Base-by-base conservation (phyloP, 352 stramenopile species). In the Phytopythium cucurbitacearum region DNA sequence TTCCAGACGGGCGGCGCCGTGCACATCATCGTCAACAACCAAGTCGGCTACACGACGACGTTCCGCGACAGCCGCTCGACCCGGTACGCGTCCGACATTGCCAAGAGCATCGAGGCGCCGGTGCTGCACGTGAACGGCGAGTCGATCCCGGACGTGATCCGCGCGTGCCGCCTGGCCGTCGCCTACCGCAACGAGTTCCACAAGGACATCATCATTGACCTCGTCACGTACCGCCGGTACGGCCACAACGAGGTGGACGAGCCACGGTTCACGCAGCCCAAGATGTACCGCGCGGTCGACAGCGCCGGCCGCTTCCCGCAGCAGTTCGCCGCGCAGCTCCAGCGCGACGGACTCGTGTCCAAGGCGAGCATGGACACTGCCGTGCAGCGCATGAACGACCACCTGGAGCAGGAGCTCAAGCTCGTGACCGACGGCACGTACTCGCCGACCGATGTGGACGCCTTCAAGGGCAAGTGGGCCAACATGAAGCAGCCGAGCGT, bases 201-300 rank as follows among this genome's bases (percentile, higher is more conserved):
- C 37, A 91, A 92, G 53, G 88, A 96, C 47, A 79, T 94, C 36
- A 68, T 96, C 36, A 84, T 96, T 40, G 85, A 96, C 49, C 64
- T 96, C 42, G 69, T 91, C 48, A 82, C 71, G 13, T 96, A 85
- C 64, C 81, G 88, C 55, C 83, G 83, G 33, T 78, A 96, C 54
- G 88, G 87, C 48, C 87, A 96, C 79, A 96, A 96, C 57, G 88
- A 96, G 64, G 75, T 94, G 5, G 87, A 96, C 54, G 85, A 96
- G 46, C 88, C 88, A 11, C 75, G 80, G 13, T 92, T 96, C 60
- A 96, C 88, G 41, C 84, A 96, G 57, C 87, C 87, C 0, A 84
- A 87, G 41, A 94, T 95, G 85, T 95, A 96, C 60, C 67, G 76
- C 16, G 70, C 68, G 6, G 80, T 96, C 48, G 69, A 80, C 38